phyloP scores from a whole-genome alignment of 148 eudicot genomes.

The Polygonum maritimum region DNA sequence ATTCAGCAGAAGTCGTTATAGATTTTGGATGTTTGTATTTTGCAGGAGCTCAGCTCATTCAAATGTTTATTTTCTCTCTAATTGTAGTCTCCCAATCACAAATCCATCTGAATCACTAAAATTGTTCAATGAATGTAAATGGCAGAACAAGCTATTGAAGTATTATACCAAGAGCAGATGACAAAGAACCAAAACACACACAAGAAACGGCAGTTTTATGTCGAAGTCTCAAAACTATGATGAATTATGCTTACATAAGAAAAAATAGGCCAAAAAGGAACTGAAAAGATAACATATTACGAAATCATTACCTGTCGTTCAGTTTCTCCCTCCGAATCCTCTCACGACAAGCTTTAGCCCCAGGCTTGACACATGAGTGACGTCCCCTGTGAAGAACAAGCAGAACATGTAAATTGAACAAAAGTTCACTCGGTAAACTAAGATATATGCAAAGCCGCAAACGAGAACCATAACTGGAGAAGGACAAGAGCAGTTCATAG shows the following conservation, averaged over 20 bases:
- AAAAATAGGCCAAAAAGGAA: neutral
- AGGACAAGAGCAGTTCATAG: neutral
- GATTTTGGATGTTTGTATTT: neutral
- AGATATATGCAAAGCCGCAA: neutral
- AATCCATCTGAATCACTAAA: neutral
- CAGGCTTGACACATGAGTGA: slow-evolving; percentile 32
- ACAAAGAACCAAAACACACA: neutral
- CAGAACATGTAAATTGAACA: neutral
- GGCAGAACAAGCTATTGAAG: neutral
- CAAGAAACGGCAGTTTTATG: neutral
- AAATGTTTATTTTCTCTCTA: neutral
- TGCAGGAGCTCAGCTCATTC: neutral
- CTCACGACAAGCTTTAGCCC: slow-evolving; percentile 79
- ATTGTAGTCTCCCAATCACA: neutral
- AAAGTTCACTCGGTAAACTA: neutral
- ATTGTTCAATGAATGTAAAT: neutral
- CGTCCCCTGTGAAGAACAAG: slow-evolving; percentile 44
- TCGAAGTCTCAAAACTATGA: neutral
- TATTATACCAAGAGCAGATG: neutral
- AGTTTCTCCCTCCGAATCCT: slow-evolving; percentile 65
- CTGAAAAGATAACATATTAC: neutral
- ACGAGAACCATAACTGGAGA: neutral
- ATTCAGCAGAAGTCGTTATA: neutral
- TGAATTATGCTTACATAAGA: too few relatives aligned
- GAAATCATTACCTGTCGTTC: slow-evolving; percentile 58